Evolutionary conservation across 208 protist species (phyloP).

Genomic region (Leishmania martiniquensis): DNA sequence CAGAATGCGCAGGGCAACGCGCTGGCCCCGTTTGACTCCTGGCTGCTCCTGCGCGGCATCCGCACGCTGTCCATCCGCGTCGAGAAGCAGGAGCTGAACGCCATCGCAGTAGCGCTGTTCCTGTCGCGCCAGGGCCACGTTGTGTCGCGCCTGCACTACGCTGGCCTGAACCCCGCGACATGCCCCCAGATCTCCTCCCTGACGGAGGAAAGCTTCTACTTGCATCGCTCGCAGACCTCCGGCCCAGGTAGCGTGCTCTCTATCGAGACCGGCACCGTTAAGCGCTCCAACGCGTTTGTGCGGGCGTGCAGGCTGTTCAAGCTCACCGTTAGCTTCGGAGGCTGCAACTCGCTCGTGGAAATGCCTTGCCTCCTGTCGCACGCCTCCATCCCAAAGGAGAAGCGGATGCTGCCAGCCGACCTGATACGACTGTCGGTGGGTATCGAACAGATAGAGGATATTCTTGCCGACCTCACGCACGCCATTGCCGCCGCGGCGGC

Average conservation of each 20-base stretch:
- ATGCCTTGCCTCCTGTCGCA: constrained; percentile 95
- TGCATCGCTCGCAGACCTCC: constrained; percentile 61
- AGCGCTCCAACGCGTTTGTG: constrained; percentile 76
- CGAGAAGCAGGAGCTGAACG: constrained; percentile 91
- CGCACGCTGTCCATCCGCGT: constrained; percentile 96
- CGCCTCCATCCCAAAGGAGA: constrained; percentile 92
- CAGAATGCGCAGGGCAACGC: constrained; percentile 94
- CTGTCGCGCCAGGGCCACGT: constrained; percentile 64
- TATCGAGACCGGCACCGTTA: constrained; percentile 72
- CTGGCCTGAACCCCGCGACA: constrained; percentile 88
- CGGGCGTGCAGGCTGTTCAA: constrained; percentile 87
- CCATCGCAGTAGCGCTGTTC: constrained; percentile 80
- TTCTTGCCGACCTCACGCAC: constrained; percentile 85
- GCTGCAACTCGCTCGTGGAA: constrained; percentile 94
- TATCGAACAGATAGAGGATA: constrained; percentile 94
- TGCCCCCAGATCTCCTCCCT: constrained; percentile 58
- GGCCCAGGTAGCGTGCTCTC: constrained; percentile 73
- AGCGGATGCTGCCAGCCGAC: constrained; percentile 83
- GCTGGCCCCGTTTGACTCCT: constrained; percentile 95
- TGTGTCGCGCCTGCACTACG: constrained; percentile 89
- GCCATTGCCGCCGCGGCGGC: constrained; percentile 70
- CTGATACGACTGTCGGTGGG: constrained; percentile 94
- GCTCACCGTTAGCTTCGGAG: constrained; percentile 94
- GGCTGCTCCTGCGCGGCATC: constrained; percentile 93
- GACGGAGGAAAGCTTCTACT: constrained; percentile 78